A percentile compares a stretch with the other conserved stretches of the same genome.
These are phyloP conservation scores for Brasenia schreberi DNA, from an alignment of 164 flowering plant genomes.

Conservation along the genomic window DNA sequence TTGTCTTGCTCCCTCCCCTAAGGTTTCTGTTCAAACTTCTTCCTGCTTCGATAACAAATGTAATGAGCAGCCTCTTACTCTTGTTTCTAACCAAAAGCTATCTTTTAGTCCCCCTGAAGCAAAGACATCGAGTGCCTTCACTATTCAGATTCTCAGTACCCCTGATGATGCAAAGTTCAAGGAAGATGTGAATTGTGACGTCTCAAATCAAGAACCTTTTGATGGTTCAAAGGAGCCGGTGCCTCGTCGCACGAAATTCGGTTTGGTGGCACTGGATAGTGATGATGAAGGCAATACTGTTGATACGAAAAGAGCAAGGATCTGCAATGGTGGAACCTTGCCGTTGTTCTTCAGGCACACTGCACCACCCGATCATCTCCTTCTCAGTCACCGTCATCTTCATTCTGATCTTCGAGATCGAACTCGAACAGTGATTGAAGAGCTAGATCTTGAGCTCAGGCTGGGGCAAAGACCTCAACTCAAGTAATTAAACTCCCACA, in stretches of 20 bases:
- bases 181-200: conserved; percentile 8
- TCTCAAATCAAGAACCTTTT: conserved; percentile 19
- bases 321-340: background rate
- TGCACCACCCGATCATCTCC: background rate
- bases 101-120: conserved; percentile 12
- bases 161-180: conserved; percentile 11
- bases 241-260: background rate
- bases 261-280: conserved; percentile 5
- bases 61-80: conserved; percentile 5
- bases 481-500: conserved; percentile 7
- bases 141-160: conserved; percentile 8
- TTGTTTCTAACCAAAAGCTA: conserved; percentile 9
- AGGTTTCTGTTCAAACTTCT: conserved; percentile 25
- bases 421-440: conserved; percentile 7
- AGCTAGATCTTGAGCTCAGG: conserved; percentile 86
- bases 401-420: conserved; percentile 21
- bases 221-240: conserved; percentile 23
- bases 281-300: conserved; percentile 13
- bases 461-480: conserved; percentile 53
- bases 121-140: conserved; percentile 13
- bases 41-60: conserved; percentile 6
- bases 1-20: conserved; percentile 20
- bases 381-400: conserved; percentile 9
- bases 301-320: conserved; percentile 24
- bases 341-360: conserved; percentile 9